Evolutionary conservation across 2,329 filamentous ascomycete species (phyloP).

Genomic region (Neobulgaria alba): DNA sequence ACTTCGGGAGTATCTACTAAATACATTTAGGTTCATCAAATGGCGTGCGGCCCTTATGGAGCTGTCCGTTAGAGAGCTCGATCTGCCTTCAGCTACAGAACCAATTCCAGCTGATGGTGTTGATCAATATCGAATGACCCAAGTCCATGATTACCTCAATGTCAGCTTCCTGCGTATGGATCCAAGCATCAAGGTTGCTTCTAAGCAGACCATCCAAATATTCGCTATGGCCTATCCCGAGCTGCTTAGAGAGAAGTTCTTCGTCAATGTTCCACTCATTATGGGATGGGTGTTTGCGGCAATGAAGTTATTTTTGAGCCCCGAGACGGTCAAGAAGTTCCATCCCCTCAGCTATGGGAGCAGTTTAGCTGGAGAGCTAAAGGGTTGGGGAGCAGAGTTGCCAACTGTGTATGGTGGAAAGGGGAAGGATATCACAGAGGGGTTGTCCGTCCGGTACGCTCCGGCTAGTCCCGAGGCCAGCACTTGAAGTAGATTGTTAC

Average conservation of each 20-base stretch:
- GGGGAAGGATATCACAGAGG: constrained; percentile 36
- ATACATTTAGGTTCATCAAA: constrained; percentile 60
- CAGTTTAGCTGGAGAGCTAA: constrained; percentile 54
- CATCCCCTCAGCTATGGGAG: constrained; percentile 68
- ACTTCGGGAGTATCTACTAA: constrained; percentile 5
- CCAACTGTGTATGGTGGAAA: constrained; percentile 75
- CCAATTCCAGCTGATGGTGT: constrained; percentile 52
- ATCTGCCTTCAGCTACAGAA: constrained; percentile 58
- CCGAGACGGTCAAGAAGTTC: constrained; percentile 70
- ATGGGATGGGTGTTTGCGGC: constrained; percentile 82
- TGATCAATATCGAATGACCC: constrained; percentile 84
- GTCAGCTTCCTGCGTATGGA: constrained; percentile 82
- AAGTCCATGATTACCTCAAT: constrained; percentile 87
- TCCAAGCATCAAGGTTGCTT: constrained; percentile 64
- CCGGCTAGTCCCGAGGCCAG: too few relatives aligned
- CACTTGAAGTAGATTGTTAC: too few relatives aligned
- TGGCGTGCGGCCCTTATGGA: constrained; percentile 94
- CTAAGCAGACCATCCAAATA: constrained; percentile 70
- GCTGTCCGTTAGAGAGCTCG: constrained; percentile 65
- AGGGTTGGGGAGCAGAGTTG: constrained; percentile 51
- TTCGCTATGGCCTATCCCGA: constrained; percentile 84
- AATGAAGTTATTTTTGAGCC: constrained; percentile 67
- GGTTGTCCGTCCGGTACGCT: constrained; percentile 27
- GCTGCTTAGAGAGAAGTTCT: constrained; percentile 84
- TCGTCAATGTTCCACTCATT: constrained; percentile 79